Evolutionary conservation across 2,329 filamentous ascomycete genomes (phyloP), one percentile per base, ranked within the genome.

Genomic region (Endocalyx cinctus): DNA sequence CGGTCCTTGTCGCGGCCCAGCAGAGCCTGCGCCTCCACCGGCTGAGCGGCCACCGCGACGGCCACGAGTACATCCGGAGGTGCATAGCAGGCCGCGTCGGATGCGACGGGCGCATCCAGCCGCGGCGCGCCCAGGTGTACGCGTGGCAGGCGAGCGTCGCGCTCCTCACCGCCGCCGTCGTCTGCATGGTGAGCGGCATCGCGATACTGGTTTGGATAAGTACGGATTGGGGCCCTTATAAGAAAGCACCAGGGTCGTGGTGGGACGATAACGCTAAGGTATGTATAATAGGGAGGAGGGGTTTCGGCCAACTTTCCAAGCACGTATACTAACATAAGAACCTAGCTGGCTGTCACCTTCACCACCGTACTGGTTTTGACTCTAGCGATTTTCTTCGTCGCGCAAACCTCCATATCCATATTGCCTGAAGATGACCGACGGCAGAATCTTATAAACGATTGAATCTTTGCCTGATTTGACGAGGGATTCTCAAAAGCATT

Each of bases 1-100:
- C 64, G n/a, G 60, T 74, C 6, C 55, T 73, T 8, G 60, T 63
- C 2, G 59, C 65, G 5, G 57, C 61, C 3, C 57, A 63, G 35
- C 63, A 66, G 38, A 62, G 59, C 4, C 58, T 67, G 7, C 58
- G 63, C 5, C 48, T 67, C 4, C 63, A 66, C 43, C 58, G 64
- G 2, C 44, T 67, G 5, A 61, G 60, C 10, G 55, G 57, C 4
- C 64, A 66, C 39, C 52, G 56, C 6, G 58, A 66, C 38, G 60
- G 59, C 1, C 42, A 56, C 4, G 27, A 37, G 6, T 50, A 56
- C 5, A 62, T 67, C 28, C 50, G 64, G 7, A 29, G 33, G 19
- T 39, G 38, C 17, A 33, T 50, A 27, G 31, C 34, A 2, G 22
- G 31, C 10, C 22, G 29, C n/a, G 42, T 34, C n/a, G 6, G 30